Conservation (phyloP, 768 basidiomycete genomes). For the Steccherinum ochraceum region DNA sequence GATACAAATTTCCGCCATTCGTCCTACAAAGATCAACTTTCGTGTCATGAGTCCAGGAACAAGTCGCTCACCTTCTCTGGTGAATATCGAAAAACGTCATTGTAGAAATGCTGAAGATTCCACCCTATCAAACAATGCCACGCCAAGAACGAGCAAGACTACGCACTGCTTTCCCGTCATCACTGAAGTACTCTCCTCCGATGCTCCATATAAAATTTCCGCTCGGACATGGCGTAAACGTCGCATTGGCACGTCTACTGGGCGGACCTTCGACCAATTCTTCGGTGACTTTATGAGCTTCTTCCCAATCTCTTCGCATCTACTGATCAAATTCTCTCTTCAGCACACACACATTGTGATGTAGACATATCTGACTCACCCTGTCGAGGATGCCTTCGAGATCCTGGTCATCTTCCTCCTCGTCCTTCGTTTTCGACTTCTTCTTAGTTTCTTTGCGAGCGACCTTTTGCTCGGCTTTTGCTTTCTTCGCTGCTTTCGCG, state of each 20-base stretch:
- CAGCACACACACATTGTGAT: not conserved
- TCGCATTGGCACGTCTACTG: constrained; percentile 76
- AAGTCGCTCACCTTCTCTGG: constrained; percentile 58
- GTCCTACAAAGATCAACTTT: constrained; percentile 37
- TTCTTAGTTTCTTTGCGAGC: constrained; percentile 68
- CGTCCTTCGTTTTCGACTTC: constrained; percentile 40
- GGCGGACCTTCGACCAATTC: constrained; percentile 82
- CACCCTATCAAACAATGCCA: too few species aligned
- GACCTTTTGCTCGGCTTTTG: constrained; percentile 58
- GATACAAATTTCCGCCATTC: constrained; percentile 89
- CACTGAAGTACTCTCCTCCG: constrained; percentile 83
- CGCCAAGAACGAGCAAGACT: not conserved
- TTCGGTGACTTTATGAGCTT: constrained; percentile 76
- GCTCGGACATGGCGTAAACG: constrained; percentile 71
- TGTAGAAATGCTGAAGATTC: constrained; percentile 69
- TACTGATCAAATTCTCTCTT: constrained; percentile 35
- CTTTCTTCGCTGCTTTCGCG: constrained; percentile 61
- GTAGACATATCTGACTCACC: constrained; percentile 31
- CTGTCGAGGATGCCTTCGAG: constrained; percentile 79
- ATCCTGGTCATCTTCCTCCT: constrained; percentile 67
- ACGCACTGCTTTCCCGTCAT: constrained; percentile 71
- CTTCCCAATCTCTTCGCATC: constrained; percentile 82
- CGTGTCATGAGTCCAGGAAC: not conserved
- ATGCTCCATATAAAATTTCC: constrained; percentile 82
- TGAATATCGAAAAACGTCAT: constrained; percentile 80